phyloP scores from a whole-genome alignment of 2,329 filamentous ascomycete species.

The Aaosphaeria pasadenensis region DNA sequence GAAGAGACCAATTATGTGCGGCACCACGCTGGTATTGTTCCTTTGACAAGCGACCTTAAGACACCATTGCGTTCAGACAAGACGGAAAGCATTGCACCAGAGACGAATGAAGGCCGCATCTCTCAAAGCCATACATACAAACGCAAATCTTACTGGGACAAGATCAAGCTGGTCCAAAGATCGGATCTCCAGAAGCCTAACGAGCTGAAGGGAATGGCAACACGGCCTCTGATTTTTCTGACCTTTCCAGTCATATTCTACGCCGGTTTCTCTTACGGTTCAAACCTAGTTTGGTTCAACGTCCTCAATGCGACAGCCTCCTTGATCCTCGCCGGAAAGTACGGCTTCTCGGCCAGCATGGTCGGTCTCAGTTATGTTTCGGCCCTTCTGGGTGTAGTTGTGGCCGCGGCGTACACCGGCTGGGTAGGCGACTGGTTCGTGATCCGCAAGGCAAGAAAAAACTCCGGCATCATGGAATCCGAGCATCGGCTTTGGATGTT shows the following conservation, averaged over 20 bases:
- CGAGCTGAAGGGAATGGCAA: slow-evolving; percentile 9
- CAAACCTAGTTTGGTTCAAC: slow-evolving; percentile 42
- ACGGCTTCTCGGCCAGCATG: slow-evolving; percentile 37
- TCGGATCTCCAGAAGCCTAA: slow-evolving; percentile 28
- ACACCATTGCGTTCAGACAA: neutral
- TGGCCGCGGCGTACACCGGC: slow-evolving; percentile 31
- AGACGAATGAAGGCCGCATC: neutral
- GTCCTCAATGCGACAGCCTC: slow-evolving; percentile 43
- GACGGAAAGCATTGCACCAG: neutral
- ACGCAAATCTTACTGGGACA: slow-evolving; percentile 30
- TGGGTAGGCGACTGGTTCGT: slow-evolving; percentile 35
- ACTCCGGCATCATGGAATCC: slow-evolving; percentile 39
- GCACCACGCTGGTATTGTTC: slow-evolving; percentile 12
- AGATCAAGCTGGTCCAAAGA: slow-evolving; percentile 27
- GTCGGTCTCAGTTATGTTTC: slow-evolving; percentile 39
- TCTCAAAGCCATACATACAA: slow-evolving; percentile 1
- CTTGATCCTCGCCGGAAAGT: slow-evolving; percentile 35
- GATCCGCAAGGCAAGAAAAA: slow-evolving; percentile 34
- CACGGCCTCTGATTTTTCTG: slow-evolving; percentile 13
- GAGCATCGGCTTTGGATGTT: slow-evolving; percentile 43
- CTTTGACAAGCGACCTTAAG: neutral
- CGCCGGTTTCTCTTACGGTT: slow-evolving; percentile 40
- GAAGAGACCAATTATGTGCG: slow-evolving; percentile 59
- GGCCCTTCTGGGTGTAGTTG: slow-evolving; percentile 32
- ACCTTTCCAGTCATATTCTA: slow-evolving; percentile 39